A percentile compares a stretch with the other conserved stretches of the same genome.
Evolutionary conservation across 2,329 filamentous ascomycete genomes (phyloP).

Genomic region (Mycosphaerelloides madeirae): DNA sequence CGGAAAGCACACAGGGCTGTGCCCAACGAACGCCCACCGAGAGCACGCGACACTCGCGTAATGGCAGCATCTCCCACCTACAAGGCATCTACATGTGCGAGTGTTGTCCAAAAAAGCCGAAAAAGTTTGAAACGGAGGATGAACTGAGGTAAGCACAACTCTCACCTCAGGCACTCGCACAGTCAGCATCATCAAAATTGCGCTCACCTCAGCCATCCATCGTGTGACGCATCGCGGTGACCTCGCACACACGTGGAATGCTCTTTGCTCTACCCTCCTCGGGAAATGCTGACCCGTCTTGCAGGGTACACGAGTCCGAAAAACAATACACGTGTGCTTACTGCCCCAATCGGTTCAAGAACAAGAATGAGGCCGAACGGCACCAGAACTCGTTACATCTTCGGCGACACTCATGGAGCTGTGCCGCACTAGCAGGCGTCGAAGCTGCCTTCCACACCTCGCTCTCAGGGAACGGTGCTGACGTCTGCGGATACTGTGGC

Average conservation of each 20-base stretch:
- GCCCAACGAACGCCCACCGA: slow-evolving; percentile 45
- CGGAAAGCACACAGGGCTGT: slow-evolving; percentile 37
- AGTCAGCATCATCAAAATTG: background rate
- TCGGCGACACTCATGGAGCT: slow-evolving; percentile 92
- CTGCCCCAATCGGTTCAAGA: slow-evolving; percentile 95
- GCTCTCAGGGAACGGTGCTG: slow-evolving; percentile 55
- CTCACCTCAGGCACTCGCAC: background rate
- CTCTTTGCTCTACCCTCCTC: no score
- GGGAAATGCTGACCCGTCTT: background rate
- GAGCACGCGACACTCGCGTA: slow-evolving; percentile 42
- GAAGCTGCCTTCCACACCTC: slow-evolving; percentile 85
- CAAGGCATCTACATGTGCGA: slow-evolving; percentile 71
- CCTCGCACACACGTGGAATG: no score
- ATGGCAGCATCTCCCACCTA: slow-evolving; percentile 49
- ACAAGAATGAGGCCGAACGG: slow-evolving; percentile 95
- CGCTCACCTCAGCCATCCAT: slow-evolving; percentile 3
- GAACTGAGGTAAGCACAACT: slow-evolving; percentile 64
- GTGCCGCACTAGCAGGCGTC: slow-evolving; percentile 69
- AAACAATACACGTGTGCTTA: slow-evolving; percentile 94
- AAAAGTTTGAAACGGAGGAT: slow-evolving; percentile 82
- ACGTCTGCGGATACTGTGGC: slow-evolving; percentile 92
- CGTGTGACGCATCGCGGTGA: background rate
- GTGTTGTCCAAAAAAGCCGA: slow-evolving; percentile 95
- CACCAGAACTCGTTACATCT: slow-evolving; percentile 95
- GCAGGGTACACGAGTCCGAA: slow-evolving; percentile 80